Base-by-base conservation (phyloP, 2,329 filamentous ascomycete species). In the Lanzia echinophila region DNA sequence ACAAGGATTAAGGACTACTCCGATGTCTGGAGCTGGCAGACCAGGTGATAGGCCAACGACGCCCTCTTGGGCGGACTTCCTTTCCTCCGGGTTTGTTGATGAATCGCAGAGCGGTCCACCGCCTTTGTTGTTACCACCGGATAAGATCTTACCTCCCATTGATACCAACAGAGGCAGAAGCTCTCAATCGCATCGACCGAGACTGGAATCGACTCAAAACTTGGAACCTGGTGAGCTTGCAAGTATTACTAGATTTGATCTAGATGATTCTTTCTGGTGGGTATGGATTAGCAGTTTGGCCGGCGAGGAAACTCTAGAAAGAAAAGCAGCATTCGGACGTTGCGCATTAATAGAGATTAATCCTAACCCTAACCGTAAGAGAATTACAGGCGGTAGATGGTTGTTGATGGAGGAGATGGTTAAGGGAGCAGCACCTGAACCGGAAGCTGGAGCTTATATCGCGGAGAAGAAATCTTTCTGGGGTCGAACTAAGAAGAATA, bases 241-340 rank as follows among this genome's bases (percentile, higher is more conserved):
- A 31, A 97, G 90, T 67, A 96, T 99, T 66, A 87, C 82, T 22
- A 80, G 80, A 36, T 81, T 97, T 54, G 86, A 94, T 58, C 77
- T 99, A 5, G 94, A 99, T 63, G 92, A 97, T 68, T 87, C 90
- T 1, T 99, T 99, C 70, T 99, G 94, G 94, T 97, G 94, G 92
- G 94, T 97, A 3, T 99, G 94, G 94, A 97, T 99, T 79, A 95
- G 84, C 63, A 97, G 92, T 76, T 74, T 99, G 65, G 90, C 92
- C 1, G 87, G 84, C 0, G 94, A 99, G 65, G 94, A 99, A 72
- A 88, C 91, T 0, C 72, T 83, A 0, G 79, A 86, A 45, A 83
- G 94, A 57, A 99, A 99, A 69, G 86, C 91, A 6, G 90, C 91
- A 0, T 99, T 99, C 68, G 94, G 94, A 36, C 82, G 94, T 59